A percentile compares a stretch with the other conserved stretches of the same genome.
Conservation (phyloP, 23 red algal genomes). For the Cyanidioschyzon merolae region DNA sequence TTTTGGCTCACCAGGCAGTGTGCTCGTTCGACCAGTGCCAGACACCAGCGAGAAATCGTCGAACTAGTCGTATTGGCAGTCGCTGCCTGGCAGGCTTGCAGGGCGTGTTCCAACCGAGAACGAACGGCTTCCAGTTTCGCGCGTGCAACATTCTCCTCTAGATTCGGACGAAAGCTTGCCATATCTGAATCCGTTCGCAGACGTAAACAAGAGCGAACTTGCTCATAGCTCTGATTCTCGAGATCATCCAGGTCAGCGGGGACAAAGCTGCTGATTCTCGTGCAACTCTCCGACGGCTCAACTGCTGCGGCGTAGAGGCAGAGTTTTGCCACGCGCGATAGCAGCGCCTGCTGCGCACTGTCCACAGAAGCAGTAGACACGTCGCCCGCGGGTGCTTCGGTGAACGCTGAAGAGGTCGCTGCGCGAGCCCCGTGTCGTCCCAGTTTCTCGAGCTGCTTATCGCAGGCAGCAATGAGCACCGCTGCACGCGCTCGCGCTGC, state of each 20-base stretch:
- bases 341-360: neutral
- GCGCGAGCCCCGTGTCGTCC: neutral
- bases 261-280: neutral
- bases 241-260: neutral
- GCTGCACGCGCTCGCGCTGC: conserved; percentile 1
- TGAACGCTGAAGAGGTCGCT: neutral
- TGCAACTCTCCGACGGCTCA: neutral
- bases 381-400: neutral
- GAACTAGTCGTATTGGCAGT: neutral
- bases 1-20: neutral
- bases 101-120: neutral
- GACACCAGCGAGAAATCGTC: neutral
- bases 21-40: neutral
- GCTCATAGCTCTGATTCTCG: neutral
- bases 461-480: conserved; percentile 6
- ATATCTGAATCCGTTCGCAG: neutral
- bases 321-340: neutral
- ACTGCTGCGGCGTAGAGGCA: conserved; percentile 13
- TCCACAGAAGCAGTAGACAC: neutral
- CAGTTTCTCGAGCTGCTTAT: conserved; percentile 11
- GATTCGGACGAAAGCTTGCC: neutral
- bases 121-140: neutral
- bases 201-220: neutral
- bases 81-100: neutral
- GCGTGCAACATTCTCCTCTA: neutral